phyloP scores from a whole-genome alignment of 2,329 filamentous ascomycete genomes.

The Graphilbum ipis-grandicollis region DNA sequence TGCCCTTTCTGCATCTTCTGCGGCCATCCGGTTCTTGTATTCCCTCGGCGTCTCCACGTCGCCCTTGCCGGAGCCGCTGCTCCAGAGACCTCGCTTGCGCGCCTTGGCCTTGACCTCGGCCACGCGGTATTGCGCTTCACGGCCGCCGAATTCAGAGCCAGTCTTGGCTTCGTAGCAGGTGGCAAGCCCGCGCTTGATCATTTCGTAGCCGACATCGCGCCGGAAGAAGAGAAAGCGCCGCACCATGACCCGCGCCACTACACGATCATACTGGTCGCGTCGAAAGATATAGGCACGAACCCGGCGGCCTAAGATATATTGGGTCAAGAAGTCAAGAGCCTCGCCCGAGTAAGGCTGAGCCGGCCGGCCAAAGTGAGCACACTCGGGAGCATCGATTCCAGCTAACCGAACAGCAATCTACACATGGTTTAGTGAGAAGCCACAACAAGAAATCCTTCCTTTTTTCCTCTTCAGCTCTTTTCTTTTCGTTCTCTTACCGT shows the following conservation, averaged over 20 bases:
- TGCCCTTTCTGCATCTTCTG: slow-evolving; percentile 13
- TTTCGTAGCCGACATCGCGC: slow-evolving; percentile 72
- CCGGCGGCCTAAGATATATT: slow-evolving; percentile 51
- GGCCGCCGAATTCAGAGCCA: slow-evolving; percentile 73
- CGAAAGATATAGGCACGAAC: slow-evolving; percentile 73
- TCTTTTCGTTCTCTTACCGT: too few relatives aligned
- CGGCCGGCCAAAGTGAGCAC: slow-evolving; percentile 78
- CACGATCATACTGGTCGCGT: slow-evolving; percentile 80
- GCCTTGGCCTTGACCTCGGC: slow-evolving; percentile 50
- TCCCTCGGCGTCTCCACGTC: slow-evolving; percentile 63
- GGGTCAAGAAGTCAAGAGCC: slow-evolving; percentile 63
- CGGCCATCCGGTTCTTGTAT: slow-evolving; percentile 50
- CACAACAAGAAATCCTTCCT: neutral
- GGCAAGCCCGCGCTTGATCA: slow-evolving; percentile 71
- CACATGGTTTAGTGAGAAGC: neutral
- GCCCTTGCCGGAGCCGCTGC: slow-evolving; percentile 36
- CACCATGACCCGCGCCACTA: slow-evolving; percentile 72
- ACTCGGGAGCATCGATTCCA: slow-evolving; percentile 83
- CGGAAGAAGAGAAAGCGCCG: slow-evolving; percentile 45
- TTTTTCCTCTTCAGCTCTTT: too few relatives aligned
- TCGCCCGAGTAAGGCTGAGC: slow-evolving; percentile 73
- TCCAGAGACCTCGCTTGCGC: slow-evolving; percentile 60
- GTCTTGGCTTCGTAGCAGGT: slow-evolving; percentile 88
- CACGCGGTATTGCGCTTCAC: slow-evolving; percentile 44
- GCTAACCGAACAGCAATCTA: slow-evolving; percentile 81